Conservation (phyloP, 345 rosid species). For the Gossypium mustelinum region DNA sequence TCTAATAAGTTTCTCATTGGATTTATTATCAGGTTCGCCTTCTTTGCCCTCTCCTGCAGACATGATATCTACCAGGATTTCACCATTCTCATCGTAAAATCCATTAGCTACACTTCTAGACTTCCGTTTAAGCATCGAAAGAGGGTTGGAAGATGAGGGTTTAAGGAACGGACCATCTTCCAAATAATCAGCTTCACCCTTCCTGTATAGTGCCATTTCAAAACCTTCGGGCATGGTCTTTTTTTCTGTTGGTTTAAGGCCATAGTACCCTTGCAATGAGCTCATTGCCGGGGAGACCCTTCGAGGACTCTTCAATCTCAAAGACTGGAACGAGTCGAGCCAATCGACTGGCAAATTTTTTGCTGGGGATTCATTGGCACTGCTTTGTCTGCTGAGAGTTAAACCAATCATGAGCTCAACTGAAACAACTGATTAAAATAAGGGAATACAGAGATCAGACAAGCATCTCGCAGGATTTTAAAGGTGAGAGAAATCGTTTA, state of each 20-base stretch:
- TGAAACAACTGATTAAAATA: neutral
- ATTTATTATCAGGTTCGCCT: neutral
- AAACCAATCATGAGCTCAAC: neutral
- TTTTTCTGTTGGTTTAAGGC: conserved; percentile 41
- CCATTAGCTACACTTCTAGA: conserved; percentile 58
- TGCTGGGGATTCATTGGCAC: conserved; percentile 27
- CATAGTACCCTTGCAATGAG: conserved; percentile 73
- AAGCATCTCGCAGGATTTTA: neutral
- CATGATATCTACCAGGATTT: neutral
- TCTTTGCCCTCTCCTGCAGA: neutral
- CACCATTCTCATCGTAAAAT: neutral
- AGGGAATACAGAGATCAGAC: conserved; percentile 5
- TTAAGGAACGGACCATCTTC: conserved; percentile 32
- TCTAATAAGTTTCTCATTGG: neutral
- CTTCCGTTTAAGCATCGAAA: conserved; percentile 43
- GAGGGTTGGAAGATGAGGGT: conserved; percentile 34
- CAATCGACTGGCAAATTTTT: conserved; percentile 27
- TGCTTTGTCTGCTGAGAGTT: conserved; percentile 45
- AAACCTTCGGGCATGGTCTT: conserved; percentile 38
- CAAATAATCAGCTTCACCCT: conserved; percentile 28
- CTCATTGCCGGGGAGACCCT: conserved; percentile 74
- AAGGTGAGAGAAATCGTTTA: too few relatives aligned
- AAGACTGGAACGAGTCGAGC: conserved; percentile 59
- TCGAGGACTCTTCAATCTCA: conserved; percentile 39
- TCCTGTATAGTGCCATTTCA: conserved; percentile 47